phyloP scores from a whole-genome alignment of 2,329 filamentous ascomycete genomes.

The Thielaviopsis euricoi region DNA sequence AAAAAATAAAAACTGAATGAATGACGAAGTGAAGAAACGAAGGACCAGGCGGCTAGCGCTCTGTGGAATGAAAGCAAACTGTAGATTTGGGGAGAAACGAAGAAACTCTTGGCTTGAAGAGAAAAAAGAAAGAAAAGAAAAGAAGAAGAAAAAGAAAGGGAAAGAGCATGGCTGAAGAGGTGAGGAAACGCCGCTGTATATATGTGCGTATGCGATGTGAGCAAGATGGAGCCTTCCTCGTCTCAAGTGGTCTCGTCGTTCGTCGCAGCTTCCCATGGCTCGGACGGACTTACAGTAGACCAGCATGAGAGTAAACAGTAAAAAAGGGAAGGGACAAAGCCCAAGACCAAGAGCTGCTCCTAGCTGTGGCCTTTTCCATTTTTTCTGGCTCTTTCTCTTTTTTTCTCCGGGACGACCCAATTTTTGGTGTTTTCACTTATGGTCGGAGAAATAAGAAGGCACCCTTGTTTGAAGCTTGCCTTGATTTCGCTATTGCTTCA shows the following conservation, averaged over 20 bases:
- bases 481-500: constrained; percentile 8
- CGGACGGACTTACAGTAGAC: too few relatives aligned
- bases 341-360: not conserved
- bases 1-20: not conserved
- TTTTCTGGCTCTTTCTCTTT: not conserved
- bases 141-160: not conserved
- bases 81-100: constrained; percentile 1
- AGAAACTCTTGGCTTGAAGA: not conserved
- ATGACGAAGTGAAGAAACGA: constrained; percentile 6
- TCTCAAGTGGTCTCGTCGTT: too few relatives aligned
- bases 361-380: not conserved
- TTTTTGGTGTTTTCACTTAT: not conserved
- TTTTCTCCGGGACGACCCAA: not conserved
- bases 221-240: too few relatives aligned
- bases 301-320: too few relatives aligned
- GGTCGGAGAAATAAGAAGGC: constrained; percentile 3
- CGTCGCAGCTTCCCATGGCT: too few relatives aligned
- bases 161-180: not conserved
- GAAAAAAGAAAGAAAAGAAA: not conserved
- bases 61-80: constrained; percentile 1
- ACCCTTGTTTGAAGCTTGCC: not conserved
- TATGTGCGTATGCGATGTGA: not conserved
- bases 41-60: constrained; percentile 11
- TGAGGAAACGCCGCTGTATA: not conserved
- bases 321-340: not conserved